Evolutionary conservation across 2,329 filamentous ascomycete species (phyloP), one percentile per base, ranked within the genome.

Genomic region (Fusarium sp.): DNA sequence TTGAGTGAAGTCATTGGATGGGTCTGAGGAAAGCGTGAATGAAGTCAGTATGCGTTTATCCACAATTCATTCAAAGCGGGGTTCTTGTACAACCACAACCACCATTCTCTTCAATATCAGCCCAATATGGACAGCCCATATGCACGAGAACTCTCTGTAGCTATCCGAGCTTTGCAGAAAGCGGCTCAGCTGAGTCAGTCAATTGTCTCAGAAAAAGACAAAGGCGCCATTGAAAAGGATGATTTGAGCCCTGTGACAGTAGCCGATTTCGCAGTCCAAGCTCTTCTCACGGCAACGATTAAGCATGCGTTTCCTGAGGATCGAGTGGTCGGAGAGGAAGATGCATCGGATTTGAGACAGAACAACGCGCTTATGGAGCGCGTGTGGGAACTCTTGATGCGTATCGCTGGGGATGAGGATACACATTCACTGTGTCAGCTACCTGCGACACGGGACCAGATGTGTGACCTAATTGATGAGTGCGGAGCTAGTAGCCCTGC

Each of bases 231-330:
- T 26, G 79, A 83, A 61, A 89, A 89, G 66, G 81, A 83, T 42
- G 86, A 88, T 72, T 77, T 86, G 36, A 86, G 83, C 57, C 86
- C 85, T 4, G 87, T 88, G 46, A 89, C 87, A 0, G 80, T 88
- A 20, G 87, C 84, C 73, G 86, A 89, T 75, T 88, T 88, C 67
- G 86, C 86, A 55, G 83, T 87, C 59, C 86, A 88, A 71, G 85
- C 85, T 1, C 79, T 88, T 7, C 80, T 88, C 40, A 84, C 84
- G 8, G 77, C 81, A 37, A 84, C 83, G 3, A 77, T 88, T 59
- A 82, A 83, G 54, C 62, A 75, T 55, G 81, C 82, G 6, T 88
- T 88, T 52, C 86, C 86, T 0, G 52, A 68, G 8, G 85, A 88
- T 72, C 71, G 62, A 4, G 83, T 88, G 42, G 84, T 88, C 1